Conservation (phyloP, 2,329 filamentous ascomycete genomes). For the Venturiaceae sp. region DNA sequence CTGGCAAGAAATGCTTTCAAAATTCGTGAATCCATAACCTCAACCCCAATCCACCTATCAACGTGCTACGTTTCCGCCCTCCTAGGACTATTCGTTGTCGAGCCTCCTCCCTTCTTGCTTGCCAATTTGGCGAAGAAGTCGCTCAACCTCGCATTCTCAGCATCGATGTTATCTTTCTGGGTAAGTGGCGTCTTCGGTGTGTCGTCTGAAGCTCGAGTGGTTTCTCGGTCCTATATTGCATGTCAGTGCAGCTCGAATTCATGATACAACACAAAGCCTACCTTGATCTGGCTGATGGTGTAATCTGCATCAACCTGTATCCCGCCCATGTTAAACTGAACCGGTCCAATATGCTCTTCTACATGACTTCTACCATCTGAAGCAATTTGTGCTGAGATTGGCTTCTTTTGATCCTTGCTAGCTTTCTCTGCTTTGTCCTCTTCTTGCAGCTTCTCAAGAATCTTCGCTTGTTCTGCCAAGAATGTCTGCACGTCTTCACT, state of each 20-base stretch:
- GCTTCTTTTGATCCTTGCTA: constrained; percentile 14
- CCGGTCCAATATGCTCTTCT: constrained; percentile 69
- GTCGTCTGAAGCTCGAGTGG: constrained; percentile 24
- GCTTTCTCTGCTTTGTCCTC: constrained; percentile 52
- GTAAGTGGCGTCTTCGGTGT: constrained; percentile 15
- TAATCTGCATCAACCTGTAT: constrained; percentile 94
- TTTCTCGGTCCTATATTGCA: constrained; percentile 30
- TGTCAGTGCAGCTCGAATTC: constrained; percentile 14
- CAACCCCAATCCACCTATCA: not conserved
- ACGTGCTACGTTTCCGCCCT: not conserved
- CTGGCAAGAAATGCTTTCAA: not conserved
- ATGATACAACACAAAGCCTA: constrained; percentile 27
- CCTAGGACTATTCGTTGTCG: constrained; percentile 6
- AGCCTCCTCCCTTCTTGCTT: constrained; percentile 21
- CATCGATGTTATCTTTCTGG: constrained; percentile 32
- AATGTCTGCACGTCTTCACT: constrained; percentile 72
- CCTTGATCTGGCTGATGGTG: constrained; percentile 79
- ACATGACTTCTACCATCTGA: constrained; percentile 27
- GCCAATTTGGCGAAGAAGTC: constrained; percentile 51
- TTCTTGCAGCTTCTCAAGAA: constrained; percentile 55
- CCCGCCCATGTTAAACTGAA: constrained; percentile 97
- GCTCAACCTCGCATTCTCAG: constrained; percentile 49
- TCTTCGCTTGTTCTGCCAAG: constrained; percentile 62
- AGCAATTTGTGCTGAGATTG: constrained; percentile 13
- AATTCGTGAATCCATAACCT: too few species aligned